Percentiles rank a stretch among this genome's conserved stretches.
These are phyloP conservation scores for Tuber indicum DNA, from an alignment of 495 filamentous ascomycete species.

Conservation along the genomic window DNA sequence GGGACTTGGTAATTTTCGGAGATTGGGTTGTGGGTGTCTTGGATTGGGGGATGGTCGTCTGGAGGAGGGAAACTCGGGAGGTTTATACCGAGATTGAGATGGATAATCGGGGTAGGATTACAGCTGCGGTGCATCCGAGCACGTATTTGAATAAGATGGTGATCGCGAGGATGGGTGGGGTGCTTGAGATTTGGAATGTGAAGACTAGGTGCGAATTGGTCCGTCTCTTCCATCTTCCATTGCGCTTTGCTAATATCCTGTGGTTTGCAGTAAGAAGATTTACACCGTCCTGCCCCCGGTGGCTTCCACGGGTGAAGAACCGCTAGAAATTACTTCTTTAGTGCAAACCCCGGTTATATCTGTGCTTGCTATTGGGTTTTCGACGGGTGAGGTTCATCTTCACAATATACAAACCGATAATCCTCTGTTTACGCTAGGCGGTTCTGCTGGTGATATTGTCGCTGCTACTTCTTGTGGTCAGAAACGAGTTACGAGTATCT, in stretches of 20 bases:
- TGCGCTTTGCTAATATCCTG: constrained; percentile 12
- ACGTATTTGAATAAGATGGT: constrained; percentile 96
- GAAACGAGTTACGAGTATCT: constrained; percentile 62
- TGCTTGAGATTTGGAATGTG: constrained; percentile 94
- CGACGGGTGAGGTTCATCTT: constrained; percentile 67
- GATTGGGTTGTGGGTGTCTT: constrained; percentile 84
- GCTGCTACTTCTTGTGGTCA: constrained; percentile 45
- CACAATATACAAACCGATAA: constrained; percentile 74
- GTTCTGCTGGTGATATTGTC: constrained; percentile 46
- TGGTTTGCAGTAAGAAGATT: constrained; percentile 55
- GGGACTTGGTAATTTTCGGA: constrained; percentile 73
- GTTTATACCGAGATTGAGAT: constrained; percentile 61
- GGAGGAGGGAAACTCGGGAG: constrained; percentile 75
- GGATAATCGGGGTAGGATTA: constrained; percentile 22
- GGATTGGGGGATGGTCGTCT: constrained; percentile 70
- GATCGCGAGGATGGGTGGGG: constrained; percentile 76
- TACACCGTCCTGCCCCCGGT: constrained; percentile 69
- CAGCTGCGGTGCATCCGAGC: constrained; percentile 34
- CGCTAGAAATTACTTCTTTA: constrained; percentile 72
- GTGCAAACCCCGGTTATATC: constrained; percentile 75
- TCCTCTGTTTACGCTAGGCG: constrained; percentile 58
- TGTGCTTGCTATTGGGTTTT: constrained; percentile 80
- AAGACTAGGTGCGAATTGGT: constrained; percentile 56
- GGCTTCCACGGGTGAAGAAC: constrained; percentile 46
- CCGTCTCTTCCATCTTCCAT: neutral